Evolutionary conservation across 306 rosid species (phyloP).

Genomic region (Vicia sativa): DNA sequence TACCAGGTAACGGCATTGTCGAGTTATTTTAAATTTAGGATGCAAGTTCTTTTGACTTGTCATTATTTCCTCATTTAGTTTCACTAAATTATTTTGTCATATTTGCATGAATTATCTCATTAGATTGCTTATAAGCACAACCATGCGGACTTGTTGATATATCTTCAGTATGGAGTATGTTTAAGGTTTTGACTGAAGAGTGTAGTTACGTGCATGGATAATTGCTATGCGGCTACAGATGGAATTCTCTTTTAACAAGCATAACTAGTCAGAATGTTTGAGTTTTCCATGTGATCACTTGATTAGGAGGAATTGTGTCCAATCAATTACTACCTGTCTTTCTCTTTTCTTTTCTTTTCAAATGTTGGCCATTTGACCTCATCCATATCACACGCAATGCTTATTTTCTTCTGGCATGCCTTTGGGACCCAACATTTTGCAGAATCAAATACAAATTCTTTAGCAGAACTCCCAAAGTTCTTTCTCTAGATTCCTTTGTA

Average conservation of each 20-base stretch:
- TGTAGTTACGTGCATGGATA: slow-evolving; percentile 18
- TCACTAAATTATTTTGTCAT: not conserved
- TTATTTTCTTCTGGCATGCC: not conserved
- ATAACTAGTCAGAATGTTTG: not conserved
- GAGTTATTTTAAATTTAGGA: slow-evolving; percentile 9
- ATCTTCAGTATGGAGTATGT: slow-evolving; percentile 24
- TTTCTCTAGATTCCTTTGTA: slow-evolving; percentile 6
- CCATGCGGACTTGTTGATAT: slow-evolving; percentile 1
- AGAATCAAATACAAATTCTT: not conserved
- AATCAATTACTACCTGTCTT: not conserved
- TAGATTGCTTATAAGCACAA: slow-evolving; percentile 28
- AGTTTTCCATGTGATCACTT: slow-evolving; percentile 18
- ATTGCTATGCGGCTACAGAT: slow-evolving; percentile 17
- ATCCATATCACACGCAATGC: not conserved
- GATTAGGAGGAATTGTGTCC: slow-evolving; percentile 6
- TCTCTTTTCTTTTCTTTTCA: not conserved
- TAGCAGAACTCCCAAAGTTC: not conserved
- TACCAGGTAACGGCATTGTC: slow-evolving; percentile 72
- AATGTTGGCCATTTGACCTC: slow-evolving; percentile 5
- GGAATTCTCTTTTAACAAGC: not conserved
- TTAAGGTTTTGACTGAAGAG: not conserved
- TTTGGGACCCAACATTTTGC: not conserved
- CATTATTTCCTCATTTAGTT: slow-evolving; percentile 19
- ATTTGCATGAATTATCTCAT: slow-evolving; percentile 23
- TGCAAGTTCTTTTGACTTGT: slow-evolving; percentile 5